phyloP scores from a whole-genome alignment of 2,329 filamentous ascomycete species.

The Lecanicillium sp. region DNA sequence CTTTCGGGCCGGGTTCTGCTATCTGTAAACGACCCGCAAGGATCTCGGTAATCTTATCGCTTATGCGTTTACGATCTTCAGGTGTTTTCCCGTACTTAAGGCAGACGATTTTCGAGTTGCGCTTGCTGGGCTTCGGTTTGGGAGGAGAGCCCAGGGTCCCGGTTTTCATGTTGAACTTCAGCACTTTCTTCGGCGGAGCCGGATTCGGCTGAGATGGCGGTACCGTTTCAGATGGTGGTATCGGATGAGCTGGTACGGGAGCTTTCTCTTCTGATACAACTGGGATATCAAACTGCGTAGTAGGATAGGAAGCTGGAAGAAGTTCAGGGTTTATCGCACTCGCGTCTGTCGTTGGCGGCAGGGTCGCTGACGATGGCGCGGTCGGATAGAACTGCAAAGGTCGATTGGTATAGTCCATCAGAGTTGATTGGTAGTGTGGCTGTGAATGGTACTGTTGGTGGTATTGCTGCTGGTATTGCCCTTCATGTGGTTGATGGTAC shows the following conservation, averaged over 20 bases:
- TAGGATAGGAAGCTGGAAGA: not conserved
- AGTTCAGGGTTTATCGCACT: not conserved
- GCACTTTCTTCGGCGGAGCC: constrained; percentile 36
- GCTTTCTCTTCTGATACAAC: not conserved
- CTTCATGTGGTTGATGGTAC: not conserved
- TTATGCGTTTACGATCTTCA: constrained; percentile 41
- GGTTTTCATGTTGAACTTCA: constrained; percentile 53
- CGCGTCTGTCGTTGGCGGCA: no score
- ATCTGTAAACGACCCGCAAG: constrained; percentile 32
- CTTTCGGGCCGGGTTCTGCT: constrained; percentile 18
- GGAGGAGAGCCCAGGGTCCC: constrained; percentile 59
- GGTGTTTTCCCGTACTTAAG: constrained; percentile 54
- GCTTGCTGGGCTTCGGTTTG: constrained; percentile 38
- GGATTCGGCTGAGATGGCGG: no score
- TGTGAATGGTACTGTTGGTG: not conserved
- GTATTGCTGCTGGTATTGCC: not conserved
- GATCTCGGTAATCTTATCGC: constrained; percentile 58
- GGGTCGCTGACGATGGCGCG: not conserved
- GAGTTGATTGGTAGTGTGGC: not conserved
- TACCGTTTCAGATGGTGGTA: not conserved
- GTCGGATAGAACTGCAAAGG: not conserved
- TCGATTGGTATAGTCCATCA: not conserved
- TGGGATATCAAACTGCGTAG: not conserved
- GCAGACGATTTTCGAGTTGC: constrained; percentile 40
- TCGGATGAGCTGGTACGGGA: not conserved